Conservation (phyloP, 2,329 filamentous ascomycete genomes). For the Hymenoscyphus albidus region DNA sequence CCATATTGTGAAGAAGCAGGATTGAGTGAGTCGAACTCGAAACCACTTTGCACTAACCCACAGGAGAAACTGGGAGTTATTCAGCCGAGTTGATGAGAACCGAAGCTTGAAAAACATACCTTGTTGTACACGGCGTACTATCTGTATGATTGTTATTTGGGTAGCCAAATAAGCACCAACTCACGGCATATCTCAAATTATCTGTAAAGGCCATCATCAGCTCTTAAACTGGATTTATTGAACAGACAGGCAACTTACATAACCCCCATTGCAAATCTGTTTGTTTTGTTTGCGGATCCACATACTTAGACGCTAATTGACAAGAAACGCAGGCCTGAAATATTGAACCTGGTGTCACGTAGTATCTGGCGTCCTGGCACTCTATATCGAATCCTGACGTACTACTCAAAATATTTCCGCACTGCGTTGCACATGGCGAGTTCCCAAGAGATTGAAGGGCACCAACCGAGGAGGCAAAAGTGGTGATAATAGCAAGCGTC, state of each 20-base stretch:
- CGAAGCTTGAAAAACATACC: conserved; percentile 37
- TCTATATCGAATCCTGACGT: conserved; percentile 28
- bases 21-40: conserved; percentile 47
- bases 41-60: conserved; percentile 43
- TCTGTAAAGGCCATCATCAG: conserved; percentile 39
- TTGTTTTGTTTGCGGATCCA: conserved; percentile 37
- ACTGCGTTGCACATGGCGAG: conserved; percentile 31
- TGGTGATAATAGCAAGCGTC: conserved; percentile 23
- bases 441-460: conserved; percentile 24
- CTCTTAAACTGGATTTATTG: background rate
- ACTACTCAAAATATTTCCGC: conserved; percentile 30
- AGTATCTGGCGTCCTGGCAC: conserved; percentile 24
- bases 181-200: conserved; percentile 54
- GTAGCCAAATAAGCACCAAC: conserved; percentile 52
- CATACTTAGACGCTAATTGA: conserved; percentile 43
- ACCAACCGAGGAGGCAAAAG: conserved; percentile 17
- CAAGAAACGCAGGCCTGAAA: conserved; percentile 30
- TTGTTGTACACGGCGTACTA: conserved; percentile 47
- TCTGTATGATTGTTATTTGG: conserved; percentile 41
- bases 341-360: conserved; percentile 16
- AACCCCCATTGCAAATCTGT: conserved; percentile 53
- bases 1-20: conserved; percentile 38
- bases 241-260: conserved; percentile 43
- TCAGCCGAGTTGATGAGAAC: conserved; percentile 5
- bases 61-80: conserved; percentile 47